Evolutionary conservation across 2,329 filamentous ascomycete genomes (phyloP).

Genomic region (Ceratocystis eucalypticola): DNA sequence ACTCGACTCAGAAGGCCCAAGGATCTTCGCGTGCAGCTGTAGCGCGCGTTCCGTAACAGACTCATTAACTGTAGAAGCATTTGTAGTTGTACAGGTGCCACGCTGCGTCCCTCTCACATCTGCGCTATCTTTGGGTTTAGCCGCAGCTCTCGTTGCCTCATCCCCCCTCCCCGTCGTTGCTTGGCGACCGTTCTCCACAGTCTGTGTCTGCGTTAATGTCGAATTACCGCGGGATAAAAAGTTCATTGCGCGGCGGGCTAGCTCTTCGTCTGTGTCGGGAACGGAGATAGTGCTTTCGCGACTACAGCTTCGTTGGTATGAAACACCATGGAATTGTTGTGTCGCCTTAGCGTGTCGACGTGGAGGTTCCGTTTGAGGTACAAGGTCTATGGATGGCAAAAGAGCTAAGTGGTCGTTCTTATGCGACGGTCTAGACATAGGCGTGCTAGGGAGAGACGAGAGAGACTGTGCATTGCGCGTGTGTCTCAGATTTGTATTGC

Average conservation of each 20-base stretch:
- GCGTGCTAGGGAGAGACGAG: conserved; percentile 56
- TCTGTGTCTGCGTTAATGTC: conserved; percentile 26
- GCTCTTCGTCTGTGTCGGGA: conserved; percentile 39
- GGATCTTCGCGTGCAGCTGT: conserved; percentile 12
- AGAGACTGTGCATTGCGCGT: conserved; percentile 66
- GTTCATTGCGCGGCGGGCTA: conserved; percentile 38
- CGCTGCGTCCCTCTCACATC: conserved; percentile 36
- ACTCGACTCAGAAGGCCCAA: background rate
- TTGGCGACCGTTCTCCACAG: background rate
- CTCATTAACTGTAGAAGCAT: conserved; percentile 21
- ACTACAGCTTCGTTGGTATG: conserved; percentile 37
- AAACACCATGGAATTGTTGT: conserved; percentile 26
- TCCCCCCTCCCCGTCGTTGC: background rate
- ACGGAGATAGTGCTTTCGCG: conserved; percentile 75
- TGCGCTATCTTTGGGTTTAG: background rate
- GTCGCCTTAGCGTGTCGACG: conserved; percentile 30
- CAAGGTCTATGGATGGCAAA: conserved; percentile 48
- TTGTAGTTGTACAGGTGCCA: conserved; percentile 40
- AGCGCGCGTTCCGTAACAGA: conserved; percentile 5
- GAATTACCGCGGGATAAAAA: conserved; percentile 12
- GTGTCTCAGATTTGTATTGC: conserved; percentile 39
- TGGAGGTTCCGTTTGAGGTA: conserved; percentile 45
- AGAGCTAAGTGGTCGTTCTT: conserved; percentile 38
- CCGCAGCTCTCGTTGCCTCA: background rate
- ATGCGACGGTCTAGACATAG: conserved; percentile 49